phyloP scores from a whole-genome alignment of 2,329 filamentous ascomycete genomes.

The Didymella exigua region DNA sequence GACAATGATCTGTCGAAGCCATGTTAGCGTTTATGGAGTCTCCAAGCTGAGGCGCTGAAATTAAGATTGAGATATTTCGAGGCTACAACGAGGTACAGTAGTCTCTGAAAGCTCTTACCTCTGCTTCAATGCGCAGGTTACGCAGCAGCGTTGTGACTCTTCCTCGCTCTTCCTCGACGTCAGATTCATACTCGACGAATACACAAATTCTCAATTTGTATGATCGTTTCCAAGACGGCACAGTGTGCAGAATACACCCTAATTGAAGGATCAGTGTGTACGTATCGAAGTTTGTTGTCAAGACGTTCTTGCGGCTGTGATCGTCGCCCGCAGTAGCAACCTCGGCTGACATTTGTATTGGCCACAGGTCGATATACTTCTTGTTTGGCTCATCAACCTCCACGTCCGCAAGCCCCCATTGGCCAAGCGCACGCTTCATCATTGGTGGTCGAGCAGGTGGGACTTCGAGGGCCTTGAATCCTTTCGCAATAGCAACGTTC shows the following conservation, averaged over 20 bases:
- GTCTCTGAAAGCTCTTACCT: slow-evolving; percentile 46
- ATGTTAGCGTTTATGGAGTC: background rate
- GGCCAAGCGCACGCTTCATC: slow-evolving; percentile 32
- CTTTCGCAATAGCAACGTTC: slow-evolving; percentile 83
- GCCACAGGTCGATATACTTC: slow-evolving; percentile 86
- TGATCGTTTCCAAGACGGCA: slow-evolving; percentile 76
- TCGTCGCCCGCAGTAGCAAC: slow-evolving; percentile 62
- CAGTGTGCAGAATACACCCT: slow-evolving; percentile 82
- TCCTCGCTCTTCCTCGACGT: slow-evolving; percentile 77
- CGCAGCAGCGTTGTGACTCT: slow-evolving; percentile 76
- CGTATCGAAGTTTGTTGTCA: slow-evolving; percentile 91
- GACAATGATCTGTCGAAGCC: slow-evolving; percentile 60
- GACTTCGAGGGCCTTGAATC: slow-evolving; percentile 76
- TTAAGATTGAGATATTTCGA: background rate
- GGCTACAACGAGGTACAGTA: background rate
- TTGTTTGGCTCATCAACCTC: slow-evolving; percentile 66
- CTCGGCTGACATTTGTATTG: slow-evolving; percentile 91
- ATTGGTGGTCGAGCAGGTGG: slow-evolving; percentile 54
- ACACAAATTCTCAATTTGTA: slow-evolving; percentile 79
- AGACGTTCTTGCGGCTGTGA: slow-evolving; percentile 60
- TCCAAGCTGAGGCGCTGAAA: background rate
- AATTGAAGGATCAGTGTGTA: slow-evolving; percentile 87
- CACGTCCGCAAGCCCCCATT: slow-evolving; percentile 30
- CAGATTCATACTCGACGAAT: slow-evolving; percentile 86
- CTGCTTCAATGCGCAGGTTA: slow-evolving; percentile 80